phyloP scores from a whole-genome alignment of 805 yeast genomes.

The Peterozyma toletana region DNA sequence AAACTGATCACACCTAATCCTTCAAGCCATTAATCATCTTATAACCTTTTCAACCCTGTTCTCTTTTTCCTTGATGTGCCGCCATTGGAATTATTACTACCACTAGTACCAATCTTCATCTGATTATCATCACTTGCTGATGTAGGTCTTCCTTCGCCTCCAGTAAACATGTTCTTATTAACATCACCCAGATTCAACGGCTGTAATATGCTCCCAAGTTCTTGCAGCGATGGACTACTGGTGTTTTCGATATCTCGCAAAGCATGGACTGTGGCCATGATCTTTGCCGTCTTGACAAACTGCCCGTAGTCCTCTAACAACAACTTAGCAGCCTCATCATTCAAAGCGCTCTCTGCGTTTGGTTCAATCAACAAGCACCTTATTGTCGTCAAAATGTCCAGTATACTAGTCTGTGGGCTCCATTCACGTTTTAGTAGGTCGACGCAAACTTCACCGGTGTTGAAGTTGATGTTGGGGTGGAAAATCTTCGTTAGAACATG shows the following conservation, averaged over 20 bases:
- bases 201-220: not conserved
- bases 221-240: not conserved
- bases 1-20: no score
- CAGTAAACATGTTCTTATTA: not conserved
- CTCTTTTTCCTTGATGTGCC: not conserved
- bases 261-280: not conserved
- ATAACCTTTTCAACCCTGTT: not conserved
- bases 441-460: constrained; percentile 88
- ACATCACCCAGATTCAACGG: not conserved
- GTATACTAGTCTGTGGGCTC: constrained; percentile 97
- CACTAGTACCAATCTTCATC: not conserved
- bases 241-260: not conserved
- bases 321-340: constrained; percentile 1
- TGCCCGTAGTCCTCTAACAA: not conserved
- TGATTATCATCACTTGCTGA: not conserved
- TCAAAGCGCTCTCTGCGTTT: constrained; percentile 81
- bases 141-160: not conserved
- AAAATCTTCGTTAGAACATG: constrained; percentile 92
- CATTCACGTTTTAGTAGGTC: constrained; percentile 97
- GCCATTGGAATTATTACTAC: no score
- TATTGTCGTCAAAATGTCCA: constrained; percentile 89
- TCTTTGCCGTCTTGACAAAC: constrained; percentile 1
- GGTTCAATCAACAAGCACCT: constrained; percentile 62
- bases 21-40: not conserved
- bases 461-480: constrained; percentile 94